A percentile compares a stretch with the other conserved stretches of the same genome.
These are phyloP conservation scores for Pestalotiopsis sp. DNA, from an alignment of 2,329 filamentous ascomycete species.

Conservation along the genomic window DNA sequence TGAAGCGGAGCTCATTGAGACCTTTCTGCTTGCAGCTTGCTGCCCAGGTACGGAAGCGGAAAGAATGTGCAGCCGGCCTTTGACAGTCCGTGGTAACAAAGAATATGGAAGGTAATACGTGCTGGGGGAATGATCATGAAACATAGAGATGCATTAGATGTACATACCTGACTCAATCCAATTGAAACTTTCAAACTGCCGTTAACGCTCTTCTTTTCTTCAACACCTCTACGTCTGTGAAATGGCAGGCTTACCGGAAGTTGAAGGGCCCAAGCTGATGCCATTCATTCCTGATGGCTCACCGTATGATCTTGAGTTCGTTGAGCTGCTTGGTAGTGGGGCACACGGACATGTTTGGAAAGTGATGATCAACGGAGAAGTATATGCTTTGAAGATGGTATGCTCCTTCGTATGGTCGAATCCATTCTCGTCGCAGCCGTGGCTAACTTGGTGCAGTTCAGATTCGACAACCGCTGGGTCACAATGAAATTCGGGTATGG, in stretches of 20 bases:
- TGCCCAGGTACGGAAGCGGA: too few species aligned
- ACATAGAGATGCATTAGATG: too few species aligned
- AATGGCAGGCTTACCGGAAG: not conserved
- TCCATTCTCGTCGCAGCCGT: not conserved
- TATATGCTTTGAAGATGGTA: constrained; percentile 17
- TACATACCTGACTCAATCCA: too few species aligned
- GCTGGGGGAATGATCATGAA: too few species aligned
- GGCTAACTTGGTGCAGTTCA: constrained; percentile 3
- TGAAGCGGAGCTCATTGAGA: not conserved
- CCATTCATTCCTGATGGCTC: not conserved
- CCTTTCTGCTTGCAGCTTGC: too few species aligned
- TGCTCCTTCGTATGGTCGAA: not conserved
- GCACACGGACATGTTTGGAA: constrained; percentile 16
- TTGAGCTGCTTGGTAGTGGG: not conserved
- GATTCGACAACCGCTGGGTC: not conserved
- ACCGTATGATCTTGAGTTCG: not conserved
- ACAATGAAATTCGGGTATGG: not conserved
- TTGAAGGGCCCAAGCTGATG: constrained; percentile 12
- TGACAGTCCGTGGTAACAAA: too few species aligned
- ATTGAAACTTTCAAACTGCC: not conserved
- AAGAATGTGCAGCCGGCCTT: too few species aligned
- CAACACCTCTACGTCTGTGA: not conserved
- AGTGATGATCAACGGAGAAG: constrained; percentile 5
- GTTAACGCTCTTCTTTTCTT: not conserved
- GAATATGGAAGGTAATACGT: too few species aligned